Percentiles rank a stretch among this genome's conserved stretches.
These are phyloP conservation scores for Ustilago xerochloae DNA, from an alignment of 1,284 basidiomycete species.

Conservation along the genomic window DNA sequence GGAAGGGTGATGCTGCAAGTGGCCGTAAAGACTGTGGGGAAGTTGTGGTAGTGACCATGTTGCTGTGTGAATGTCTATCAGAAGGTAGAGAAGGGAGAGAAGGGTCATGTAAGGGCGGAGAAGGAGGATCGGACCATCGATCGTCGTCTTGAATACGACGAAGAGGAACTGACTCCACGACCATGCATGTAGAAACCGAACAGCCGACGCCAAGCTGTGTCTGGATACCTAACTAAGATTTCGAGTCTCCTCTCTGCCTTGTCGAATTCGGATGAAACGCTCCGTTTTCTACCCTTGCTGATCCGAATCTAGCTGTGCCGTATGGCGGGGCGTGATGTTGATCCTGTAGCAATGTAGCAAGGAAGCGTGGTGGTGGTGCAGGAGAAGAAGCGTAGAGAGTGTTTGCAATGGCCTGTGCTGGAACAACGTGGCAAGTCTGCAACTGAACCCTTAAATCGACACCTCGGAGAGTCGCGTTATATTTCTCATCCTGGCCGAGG, in stretches of 20 bases:
- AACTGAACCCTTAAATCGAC: background rate
- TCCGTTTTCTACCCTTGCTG: too few relatives aligned
- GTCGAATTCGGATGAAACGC: too few relatives aligned
- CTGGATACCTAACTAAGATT: too few relatives aligned
- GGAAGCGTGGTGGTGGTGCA: background rate
- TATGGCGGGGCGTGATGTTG: background rate
- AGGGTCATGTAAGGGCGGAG: background rate
- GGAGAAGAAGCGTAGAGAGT: background rate
- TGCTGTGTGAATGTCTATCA: background rate
- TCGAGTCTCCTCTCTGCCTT: too few relatives aligned
- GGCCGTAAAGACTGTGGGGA: background rate
- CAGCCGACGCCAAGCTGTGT: background rate
- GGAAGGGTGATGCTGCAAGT: background rate
- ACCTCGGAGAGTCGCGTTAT: background rate
- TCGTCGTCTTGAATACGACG: conserved; percentile 17
- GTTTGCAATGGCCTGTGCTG: background rate
- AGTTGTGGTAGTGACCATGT: background rate
- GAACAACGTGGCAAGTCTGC: background rate
- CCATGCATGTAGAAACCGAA: conserved; percentile 27
- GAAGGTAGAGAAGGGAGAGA: background rate
- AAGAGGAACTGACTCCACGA: conserved; percentile 16
- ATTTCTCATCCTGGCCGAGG: too few relatives aligned
- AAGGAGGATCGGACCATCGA: background rate
- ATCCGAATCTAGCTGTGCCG: too few relatives aligned
- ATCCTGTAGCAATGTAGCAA: too few relatives aligned